Base-by-base conservation (phyloP, 148 eudicot species). In the Drosera capensis region DNA sequence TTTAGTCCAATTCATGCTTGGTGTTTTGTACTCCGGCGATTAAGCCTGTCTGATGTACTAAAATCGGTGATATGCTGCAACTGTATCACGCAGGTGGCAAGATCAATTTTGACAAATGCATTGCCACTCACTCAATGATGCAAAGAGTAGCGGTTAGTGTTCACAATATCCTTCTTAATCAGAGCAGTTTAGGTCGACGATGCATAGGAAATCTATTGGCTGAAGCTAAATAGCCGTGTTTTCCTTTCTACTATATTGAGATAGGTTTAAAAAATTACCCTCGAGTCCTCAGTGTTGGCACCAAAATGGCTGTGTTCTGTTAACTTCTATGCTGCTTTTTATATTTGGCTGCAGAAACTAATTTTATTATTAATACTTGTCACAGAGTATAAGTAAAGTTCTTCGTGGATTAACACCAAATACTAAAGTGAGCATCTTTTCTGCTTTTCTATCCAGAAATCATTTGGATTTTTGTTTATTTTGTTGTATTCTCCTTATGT, bases 91-190 rank as follows among this genome's bases (percentile, higher is more conserved):
- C 59, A 66, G 74, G 57, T 46, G 62, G 80, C 41, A 90, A 90
- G 70, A 63, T 78, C 29, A 70, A 80, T 61, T 84, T 80, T 67
- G 95, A 84, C 74, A 78, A 73, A 65, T 90, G 97, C 62, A 78
- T 84, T 52, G 75, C 97, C 49, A 83, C 94, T 51, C 86, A 68
- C 50, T 63, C 80, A 16, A 73, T 90, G 68, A 86, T 90, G 86
- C 70, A 54, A 14, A 77, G 72, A 49, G 79, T 84, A 50, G 73
- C 85, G 66, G 97, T 88, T 54, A 62, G 87, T 43, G 41, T 28
- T 40, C 21, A 19, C 16, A 36, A 18, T 52, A 19, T 35, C 35
- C 8, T 26, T 9, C 36, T 16, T 8, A 23, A 1, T 55, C 22
- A 41, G 14, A 17, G 34, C 23, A 7, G 22, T 37, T 1, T 18